Base-by-base conservation (phyloP, 2,329 filamentous ascomycete species). In the Hymenoscyphus infarciens region DNA sequence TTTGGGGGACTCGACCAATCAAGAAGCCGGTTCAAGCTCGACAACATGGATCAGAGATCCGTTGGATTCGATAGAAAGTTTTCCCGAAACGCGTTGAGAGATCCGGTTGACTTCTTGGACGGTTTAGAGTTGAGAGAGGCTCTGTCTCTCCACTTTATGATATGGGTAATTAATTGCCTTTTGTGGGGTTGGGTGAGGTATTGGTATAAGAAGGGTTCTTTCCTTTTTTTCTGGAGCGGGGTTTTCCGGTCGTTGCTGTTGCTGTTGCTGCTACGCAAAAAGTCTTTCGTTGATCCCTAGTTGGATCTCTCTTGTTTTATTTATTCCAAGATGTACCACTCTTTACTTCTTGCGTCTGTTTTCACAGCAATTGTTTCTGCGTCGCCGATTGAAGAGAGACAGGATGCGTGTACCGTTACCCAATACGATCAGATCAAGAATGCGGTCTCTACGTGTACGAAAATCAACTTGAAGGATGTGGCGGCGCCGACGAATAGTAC, bases 401-500 rank as follows among this genome's bases (percentile, higher is more conserved):
- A 55, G 25, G 52, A 55, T 55, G 25, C 4, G 1, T 58, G 56
- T 49, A 27, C 38, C 1, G 33, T 42, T 42, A 58, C 56, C 13
- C 19, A 79, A 55, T 80, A 81, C 57, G 76, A 78, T 1, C 69
- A 77, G 7, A 82, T 82, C 58, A 79, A 76, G 58, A 75, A 77
- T 61, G 77, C 77, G 69, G 83, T 84, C 71, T 68, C 73, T 5
- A 76, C 77, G 5, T 88, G 85, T 74, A 77, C 81, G 5, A 77
- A 76, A 55, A 86, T 88, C 64, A 75, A 79, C 11, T 75, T 88
- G n/a, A 78, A 78, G 63, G 77, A 79, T 65, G 80, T 88, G 52
- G 74, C 74, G n/a, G 84, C 86, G 11, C 85, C 85, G 3, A 78
- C 82, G 2, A 82, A 82, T 29, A 76, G 76, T 31, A 85, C 82